Evolutionary conservation across 108 stramenopile genomes (phyloP).

Genomic region (Skeletonema tropicum): DNA sequence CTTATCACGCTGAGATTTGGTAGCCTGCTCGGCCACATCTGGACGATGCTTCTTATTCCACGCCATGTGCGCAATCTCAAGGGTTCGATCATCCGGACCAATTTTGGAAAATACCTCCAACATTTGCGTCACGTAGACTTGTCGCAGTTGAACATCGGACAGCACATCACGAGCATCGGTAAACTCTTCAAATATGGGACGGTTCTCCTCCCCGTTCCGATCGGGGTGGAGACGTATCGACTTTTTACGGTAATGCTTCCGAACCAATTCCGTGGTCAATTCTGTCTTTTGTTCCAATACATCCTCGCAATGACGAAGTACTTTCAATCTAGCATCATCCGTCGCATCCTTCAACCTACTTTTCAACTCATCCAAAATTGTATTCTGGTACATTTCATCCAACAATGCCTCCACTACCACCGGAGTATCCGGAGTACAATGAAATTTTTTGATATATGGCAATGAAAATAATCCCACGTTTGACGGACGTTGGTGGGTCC

Average conservation of each 20-base stretch:
- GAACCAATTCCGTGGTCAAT: slow-evolving; percentile 8
- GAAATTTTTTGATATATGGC: slow-evolving; percentile 32
- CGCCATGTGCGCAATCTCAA: slow-evolving; percentile 12
- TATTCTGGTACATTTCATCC: slow-evolving; percentile 26
- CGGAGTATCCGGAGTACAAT: slow-evolving; percentile 4
- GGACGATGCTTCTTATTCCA: slow-evolving; percentile 31
- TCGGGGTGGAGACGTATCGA: slow-evolving; percentile 46
- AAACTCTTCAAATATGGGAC: slow-evolving; percentile 40
- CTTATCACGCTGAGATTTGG: not conserved
- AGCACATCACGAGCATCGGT: slow-evolving; percentile 40
- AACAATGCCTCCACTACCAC: slow-evolving; percentile 10
- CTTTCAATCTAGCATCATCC: slow-evolving; percentile 8
- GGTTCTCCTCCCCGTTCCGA: slow-evolving; percentile 40
- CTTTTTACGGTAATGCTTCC: slow-evolving; percentile 42
- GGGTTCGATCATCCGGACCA: not conserved
- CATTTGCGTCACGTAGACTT: slow-evolving; percentile 34
- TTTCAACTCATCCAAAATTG: slow-evolving; percentile 22
- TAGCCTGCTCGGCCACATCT: slow-evolving; percentile 17
- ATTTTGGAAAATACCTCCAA: slow-evolving; percentile 9
- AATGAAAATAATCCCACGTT: slow-evolving; percentile 3
- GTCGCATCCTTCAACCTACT: slow-evolving; percentile 6
- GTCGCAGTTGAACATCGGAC: slow-evolving; percentile 14
- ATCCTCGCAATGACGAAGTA: slow-evolving; percentile 20
- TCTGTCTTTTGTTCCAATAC: slow-evolving; percentile 1
- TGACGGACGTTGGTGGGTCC: not conserved